Base-by-base conservation (phyloP, 2,329 filamentous ascomycete species). In the Amphichorda felina region DNA sequence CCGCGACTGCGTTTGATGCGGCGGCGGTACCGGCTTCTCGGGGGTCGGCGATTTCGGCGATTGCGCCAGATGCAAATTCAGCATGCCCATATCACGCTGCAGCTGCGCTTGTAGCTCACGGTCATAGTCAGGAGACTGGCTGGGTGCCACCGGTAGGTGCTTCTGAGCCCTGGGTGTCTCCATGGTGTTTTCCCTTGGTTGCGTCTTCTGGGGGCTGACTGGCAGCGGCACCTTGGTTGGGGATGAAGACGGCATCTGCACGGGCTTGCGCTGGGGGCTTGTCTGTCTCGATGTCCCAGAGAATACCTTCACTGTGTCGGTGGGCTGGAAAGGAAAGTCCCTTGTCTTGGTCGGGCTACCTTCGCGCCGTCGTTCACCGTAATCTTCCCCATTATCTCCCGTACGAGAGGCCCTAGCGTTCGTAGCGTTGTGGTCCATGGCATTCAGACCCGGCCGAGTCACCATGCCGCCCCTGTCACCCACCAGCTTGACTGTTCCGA, bases 401-500 rank as follows among this genome's bases (percentile, higher is more conserved):
- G 67, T 63, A 31, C 66, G 61, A 10, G 74, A 63, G 24, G 73
- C 69, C 39, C 87, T 72, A 14, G 82, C 75, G 53, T 94, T 94
- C 14, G 82, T 79, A 10, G 80, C 81, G 22, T 82, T 80, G 40
- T 88, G 84, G 44, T 84, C 87, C 77, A 94, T 76, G 0, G 77
- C 67, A 45, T 81, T 70, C 13, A 75, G 63, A 3, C 79, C 79
- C 0, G 69, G 68, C 32, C 75, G 62, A 31, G 60, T 61, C 7
- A 71, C 50, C 2, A 73, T 51, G 21, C 68, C 70, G 41, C 78
- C 76, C 19, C 75, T 70, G 36, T 79, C 75, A 22, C 72, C 74
- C n/a, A 80, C 78, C 5, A 93, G 79, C 38, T 88, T 74, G 35
- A 98, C 85, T 0, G 91, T 98, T 30, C 91, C 91, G 63, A 98